phyloP scores from a whole-genome alignment of 2,329 filamentous ascomycete genomes.

The Aspergillus texensis region DNA sequence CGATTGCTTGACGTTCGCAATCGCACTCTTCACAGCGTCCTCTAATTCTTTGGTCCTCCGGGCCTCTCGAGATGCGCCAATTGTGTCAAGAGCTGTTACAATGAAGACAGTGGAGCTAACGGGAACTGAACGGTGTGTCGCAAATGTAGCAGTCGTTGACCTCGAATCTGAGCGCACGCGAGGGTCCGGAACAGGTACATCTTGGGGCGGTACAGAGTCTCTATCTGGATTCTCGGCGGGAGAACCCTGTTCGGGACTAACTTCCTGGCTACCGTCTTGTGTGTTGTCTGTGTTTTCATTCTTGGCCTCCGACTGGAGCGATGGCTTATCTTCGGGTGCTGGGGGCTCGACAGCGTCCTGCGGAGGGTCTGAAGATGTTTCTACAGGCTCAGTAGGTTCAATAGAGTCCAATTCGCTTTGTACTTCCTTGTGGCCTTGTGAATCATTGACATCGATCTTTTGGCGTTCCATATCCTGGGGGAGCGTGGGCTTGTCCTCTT shows the following conservation, averaged over 20 bases:
- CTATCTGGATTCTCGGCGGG: conserved; percentile 20
- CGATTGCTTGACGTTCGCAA: conserved; percentile 82
- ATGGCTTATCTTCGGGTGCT: conserved; percentile 23
- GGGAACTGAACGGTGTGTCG: conserved; percentile 59
- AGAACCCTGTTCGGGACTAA: conserved; percentile 17
- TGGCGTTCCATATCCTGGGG: conserved; percentile 33
- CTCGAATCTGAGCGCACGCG: conserved; percentile 62
- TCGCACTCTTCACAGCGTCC: conserved; percentile 78
- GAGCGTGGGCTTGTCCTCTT: conserved; percentile 36
- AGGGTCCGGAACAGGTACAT: conserved; percentile 27
- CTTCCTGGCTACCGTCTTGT: conserved; percentile 19
- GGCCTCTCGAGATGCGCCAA: conserved; percentile 88
- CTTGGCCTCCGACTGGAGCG: conserved; percentile 23
- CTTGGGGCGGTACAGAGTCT: conserved; percentile 23
- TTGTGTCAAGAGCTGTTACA: conserved; percentile 87
- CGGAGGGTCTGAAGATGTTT: conserved; percentile 29
- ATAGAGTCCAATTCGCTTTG: conserved; percentile 15
- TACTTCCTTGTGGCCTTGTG: conserved; percentile 11
- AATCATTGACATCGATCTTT: conserved; percentile 28
- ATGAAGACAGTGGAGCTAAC: conserved; percentile 97
- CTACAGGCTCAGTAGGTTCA: conserved; percentile 24
- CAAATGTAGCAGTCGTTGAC: conserved; percentile 58
- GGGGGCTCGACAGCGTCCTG: conserved; percentile 28
- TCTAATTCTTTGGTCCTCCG: conserved; percentile 81
- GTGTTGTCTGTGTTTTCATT: conserved; percentile 16